phyloP scores from a whole-genome alignment of 495 filamentous ascomycete genomes.

The Xylaria castorea region DNA sequence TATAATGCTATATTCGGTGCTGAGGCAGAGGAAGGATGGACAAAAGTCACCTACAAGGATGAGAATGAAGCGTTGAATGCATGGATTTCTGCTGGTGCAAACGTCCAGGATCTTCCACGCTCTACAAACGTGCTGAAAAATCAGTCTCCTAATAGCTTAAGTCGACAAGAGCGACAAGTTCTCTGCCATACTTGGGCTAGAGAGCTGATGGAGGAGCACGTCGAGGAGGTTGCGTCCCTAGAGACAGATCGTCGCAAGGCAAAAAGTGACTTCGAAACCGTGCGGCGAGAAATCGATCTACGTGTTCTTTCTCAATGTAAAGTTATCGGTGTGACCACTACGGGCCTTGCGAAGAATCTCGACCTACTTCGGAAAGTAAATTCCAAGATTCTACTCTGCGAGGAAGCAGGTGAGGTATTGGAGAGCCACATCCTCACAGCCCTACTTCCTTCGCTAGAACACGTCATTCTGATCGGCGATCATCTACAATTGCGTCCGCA shows the following conservation, averaged over 20 bases:
- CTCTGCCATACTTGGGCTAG: not conserved
- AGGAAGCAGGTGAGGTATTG: constrained; percentile 79
- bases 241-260: constrained; percentile 20
- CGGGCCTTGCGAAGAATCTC: constrained; percentile 70
- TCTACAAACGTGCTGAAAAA: not conserved
- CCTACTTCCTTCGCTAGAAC: constrained; percentile 71
- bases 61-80: constrained; percentile 17
- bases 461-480: constrained; percentile 78
- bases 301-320: constrained; percentile 49
- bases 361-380: constrained; percentile 63
- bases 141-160: not conserved
- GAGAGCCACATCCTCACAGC: constrained; percentile 73
- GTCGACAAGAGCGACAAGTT: not conserved
- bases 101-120: not conserved
- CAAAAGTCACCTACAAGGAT: constrained; percentile 25
- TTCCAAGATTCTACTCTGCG: constrained; percentile 72
- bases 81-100: constrained; percentile 25
- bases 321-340: constrained; percentile 78
- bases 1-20: constrained; percentile 40
- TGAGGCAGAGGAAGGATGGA: constrained; percentile 29
- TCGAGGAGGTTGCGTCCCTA: not conserved
- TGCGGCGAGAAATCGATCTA: constrained; percentile 55
- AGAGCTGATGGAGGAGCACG: not conserved
- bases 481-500: constrained; percentile 75
- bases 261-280: constrained; percentile 36